Evolutionary conservation across 805 yeast species (phyloP).

Genomic region (Lachancea sp.): DNA sequence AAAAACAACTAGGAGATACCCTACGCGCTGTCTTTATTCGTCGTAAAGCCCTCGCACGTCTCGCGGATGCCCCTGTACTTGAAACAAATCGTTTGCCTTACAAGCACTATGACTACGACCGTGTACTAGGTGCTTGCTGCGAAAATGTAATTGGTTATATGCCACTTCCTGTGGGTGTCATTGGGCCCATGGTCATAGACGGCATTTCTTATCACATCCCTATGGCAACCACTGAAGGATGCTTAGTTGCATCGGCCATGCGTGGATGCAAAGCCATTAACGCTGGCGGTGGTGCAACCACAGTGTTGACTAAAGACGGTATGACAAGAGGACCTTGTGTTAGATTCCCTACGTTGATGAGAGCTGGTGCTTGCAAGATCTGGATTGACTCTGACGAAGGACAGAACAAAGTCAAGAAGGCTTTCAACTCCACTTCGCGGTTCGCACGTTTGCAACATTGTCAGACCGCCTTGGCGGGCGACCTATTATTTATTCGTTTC

Average conservation of each 20-base stretch:
- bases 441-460: conserved; percentile 90
- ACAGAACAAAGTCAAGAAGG: conserved; percentile 69
- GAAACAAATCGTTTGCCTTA: conserved; percentile 71
- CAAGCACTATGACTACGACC: conserved; percentile 78
- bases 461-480: conserved; percentile 93
- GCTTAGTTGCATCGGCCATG: conserved; percentile 96
- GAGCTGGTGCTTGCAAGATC: conserved; percentile 91
- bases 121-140: conserved; percentile 98
- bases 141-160: conserved; percentile 95
- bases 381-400: conserved; percentile 98
- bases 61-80: conserved; percentile 77
- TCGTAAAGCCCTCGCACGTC: conserved; percentile 80
- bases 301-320: conserved; percentile 91
- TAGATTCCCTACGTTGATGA: conserved; percentile 66
- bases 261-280: conserved; percentile 98
- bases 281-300: conserved; percentile 91
- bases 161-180: conserved; percentile 96
- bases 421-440: conserved; percentile 93
- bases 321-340: conserved; percentile 99
- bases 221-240: conserved; percentile 99
- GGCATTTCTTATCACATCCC: conserved; percentile 87
- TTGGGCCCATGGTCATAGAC: conserved; percentile 92
- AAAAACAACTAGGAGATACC: conserved; percentile 81
- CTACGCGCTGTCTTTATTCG: conserved; percentile 92
- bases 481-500: conserved; percentile 79